Evolutionary conservation across 1,284 basidiomycete genomes (phyloP).

Genomic region (Cronartium quercuum): DNA sequence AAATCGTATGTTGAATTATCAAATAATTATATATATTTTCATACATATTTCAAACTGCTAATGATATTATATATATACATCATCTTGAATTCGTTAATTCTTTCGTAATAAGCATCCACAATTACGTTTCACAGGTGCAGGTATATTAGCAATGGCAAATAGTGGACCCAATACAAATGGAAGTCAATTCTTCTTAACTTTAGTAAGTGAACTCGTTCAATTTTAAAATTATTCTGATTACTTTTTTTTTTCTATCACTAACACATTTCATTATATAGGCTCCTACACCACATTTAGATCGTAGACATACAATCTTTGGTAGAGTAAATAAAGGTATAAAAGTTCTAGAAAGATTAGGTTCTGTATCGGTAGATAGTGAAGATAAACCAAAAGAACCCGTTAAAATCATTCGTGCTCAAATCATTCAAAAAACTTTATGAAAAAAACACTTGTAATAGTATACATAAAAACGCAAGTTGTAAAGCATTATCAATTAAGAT

Average conservation of each 20-base stretch:
- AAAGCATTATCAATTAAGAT: too few relatives aligned
- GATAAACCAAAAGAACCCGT: conserved; percentile 40
- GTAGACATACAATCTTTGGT: conserved; percentile 42
- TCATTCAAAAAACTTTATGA: conserved; percentile 1
- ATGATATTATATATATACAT: too few relatives aligned
- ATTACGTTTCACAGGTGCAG: conserved; percentile 43
- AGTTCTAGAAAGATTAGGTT: conserved; percentile 41
- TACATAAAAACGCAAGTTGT: too few relatives aligned
- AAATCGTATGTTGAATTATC: conserved; percentile 17
- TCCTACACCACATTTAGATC: conserved; percentile 42
- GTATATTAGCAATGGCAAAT: conserved; percentile 44
- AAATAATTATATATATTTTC: too few relatives aligned
- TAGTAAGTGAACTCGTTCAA: conserved; percentile 1
- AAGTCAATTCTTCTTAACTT: conserved; percentile 40
- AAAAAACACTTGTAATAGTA: too few relatives aligned
- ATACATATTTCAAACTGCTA: too few relatives aligned
- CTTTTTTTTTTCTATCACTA: not conserved
- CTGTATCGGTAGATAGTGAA: conserved; percentile 44
- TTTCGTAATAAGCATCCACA: conserved; percentile 39
- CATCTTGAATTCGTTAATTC: conserved; percentile 33
- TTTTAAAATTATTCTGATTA: too few relatives aligned
- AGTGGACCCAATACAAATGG: conserved; percentile 42
- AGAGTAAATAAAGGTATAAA: conserved; percentile 41
- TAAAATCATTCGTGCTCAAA: conserved; percentile 30
- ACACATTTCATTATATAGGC: conserved; percentile 29